Conservation (phyloP, 1,139 yeast species). For the Oligophagozyma castellii region DNA sequence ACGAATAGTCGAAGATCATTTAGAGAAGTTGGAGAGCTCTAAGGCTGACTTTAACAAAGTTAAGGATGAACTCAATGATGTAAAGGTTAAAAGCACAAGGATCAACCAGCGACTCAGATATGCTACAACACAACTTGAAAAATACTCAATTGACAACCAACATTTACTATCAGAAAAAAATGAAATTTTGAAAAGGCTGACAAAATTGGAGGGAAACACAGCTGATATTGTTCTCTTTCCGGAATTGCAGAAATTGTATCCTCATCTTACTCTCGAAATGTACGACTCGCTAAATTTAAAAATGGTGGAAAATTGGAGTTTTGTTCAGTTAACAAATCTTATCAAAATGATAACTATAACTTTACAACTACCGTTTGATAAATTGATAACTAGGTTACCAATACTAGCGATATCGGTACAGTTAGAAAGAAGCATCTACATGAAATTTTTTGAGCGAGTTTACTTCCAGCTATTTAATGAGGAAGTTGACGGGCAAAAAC, state of each 20-base stretch:
- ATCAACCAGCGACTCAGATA: too few species aligned
- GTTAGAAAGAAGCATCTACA: slow-evolving; percentile 17
- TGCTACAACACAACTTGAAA: background rate
- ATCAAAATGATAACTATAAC: slow-evolving; percentile 20
- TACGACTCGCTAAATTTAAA: slow-evolving; percentile 18
- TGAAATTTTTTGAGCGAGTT: slow-evolving; percentile 20
- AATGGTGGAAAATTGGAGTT: slow-evolving; percentile 15
- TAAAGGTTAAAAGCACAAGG: too few species aligned
- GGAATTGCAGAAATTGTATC: background rate
- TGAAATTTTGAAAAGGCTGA: slow-evolving; percentile 1
- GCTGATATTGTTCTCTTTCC: background rate
- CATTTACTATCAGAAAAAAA: too few species aligned
- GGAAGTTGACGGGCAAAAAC: slow-evolving; percentile 10
- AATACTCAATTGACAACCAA: background rate
- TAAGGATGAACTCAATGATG: too few species aligned
- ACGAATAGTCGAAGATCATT: too few species aligned
- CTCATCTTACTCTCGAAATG: slow-evolving; percentile 5
- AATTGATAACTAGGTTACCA: slow-evolving; percentile 17
- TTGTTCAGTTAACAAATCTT: slow-evolving; percentile 20
- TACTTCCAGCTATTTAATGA: slow-evolving; percentile 15
- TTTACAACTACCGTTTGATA: slow-evolving; percentile 23
- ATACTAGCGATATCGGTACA: slow-evolving; percentile 17
- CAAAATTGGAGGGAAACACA: slow-evolving; percentile 1
- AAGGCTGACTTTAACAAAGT: too few species aligned
- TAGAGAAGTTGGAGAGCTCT: too few species aligned